Evolutionary conservation across 768 basidiomycete species (phyloP).

Genomic region (Chiua virens): DNA sequence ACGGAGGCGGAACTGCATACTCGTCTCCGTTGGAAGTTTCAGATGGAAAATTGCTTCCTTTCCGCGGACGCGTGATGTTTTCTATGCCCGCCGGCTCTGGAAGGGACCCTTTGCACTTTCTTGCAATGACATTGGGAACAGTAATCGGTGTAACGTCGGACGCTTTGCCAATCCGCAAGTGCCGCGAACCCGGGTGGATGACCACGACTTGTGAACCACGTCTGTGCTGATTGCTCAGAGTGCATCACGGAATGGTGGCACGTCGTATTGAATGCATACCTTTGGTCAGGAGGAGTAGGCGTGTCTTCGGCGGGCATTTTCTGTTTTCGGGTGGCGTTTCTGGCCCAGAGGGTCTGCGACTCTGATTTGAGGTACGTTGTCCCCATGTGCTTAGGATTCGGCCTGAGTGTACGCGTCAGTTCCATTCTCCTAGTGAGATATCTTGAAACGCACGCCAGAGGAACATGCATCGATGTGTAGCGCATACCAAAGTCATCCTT

Average conservation of each 20-base stretch:
- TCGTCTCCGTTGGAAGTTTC: conserved; percentile 45
- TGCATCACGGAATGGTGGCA: conserved; percentile 20
- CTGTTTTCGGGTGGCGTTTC: conserved; percentile 58
- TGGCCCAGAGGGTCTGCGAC: conserved; percentile 68
- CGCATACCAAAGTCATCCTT: conserved; percentile 80
- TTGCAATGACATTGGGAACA: conserved; percentile 72
- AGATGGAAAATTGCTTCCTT: conserved; percentile 25
- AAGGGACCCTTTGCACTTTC: conserved; percentile 51
- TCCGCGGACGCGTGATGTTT: conserved; percentile 56
- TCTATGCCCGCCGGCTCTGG: conserved; percentile 45
- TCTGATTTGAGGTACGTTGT: conserved; percentile 80
- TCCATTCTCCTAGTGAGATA: conserved; percentile 2
- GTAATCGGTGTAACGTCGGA: conserved; percentile 72
- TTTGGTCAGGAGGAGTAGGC: conserved; percentile 41
- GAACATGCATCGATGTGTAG: conserved; percentile 81
- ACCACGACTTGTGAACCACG: conserved; percentile 79
- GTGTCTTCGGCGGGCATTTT: conserved; percentile 45
- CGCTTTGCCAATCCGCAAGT: conserved; percentile 70
- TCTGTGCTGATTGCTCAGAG: conserved; percentile 40
- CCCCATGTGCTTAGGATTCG: conserved; percentile 79
- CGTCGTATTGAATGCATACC: conserved; percentile 34
- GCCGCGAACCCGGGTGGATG: conserved; percentile 77
- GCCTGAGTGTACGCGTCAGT: conserved; percentile 39
- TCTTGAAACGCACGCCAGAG: conserved; percentile 59
- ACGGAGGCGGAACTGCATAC: conserved; percentile 43